Percentiles rank a stretch among this genome's conserved stretches.
phyloP scores from a whole-genome alignment of 768 basidiomycete species.

The Porphyrellus cyaneotinctus region DNA sequence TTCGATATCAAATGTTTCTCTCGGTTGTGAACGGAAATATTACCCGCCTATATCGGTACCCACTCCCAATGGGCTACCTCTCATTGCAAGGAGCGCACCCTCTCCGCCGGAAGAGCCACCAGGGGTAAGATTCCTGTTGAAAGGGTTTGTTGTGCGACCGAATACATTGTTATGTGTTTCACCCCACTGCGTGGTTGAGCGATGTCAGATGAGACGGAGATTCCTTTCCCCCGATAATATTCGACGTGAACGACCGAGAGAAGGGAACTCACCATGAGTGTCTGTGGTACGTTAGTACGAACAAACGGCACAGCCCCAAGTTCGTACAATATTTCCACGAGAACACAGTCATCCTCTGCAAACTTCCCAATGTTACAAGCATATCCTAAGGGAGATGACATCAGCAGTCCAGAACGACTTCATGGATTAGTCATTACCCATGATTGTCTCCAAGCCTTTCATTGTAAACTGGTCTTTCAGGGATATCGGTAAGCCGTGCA shows the following conservation, averaged over 20 bases:
- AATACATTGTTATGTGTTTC: conserved; percentile 81
- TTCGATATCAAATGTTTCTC: not conserved
- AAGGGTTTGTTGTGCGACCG: conserved; percentile 75
- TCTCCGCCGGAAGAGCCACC: conserved; percentile 90
- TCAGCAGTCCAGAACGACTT: not conserved
- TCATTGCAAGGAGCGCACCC: conserved; percentile 62
- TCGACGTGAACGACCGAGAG: not conserved
- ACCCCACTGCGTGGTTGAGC: conserved; percentile 47
- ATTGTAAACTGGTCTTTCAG: conserved; percentile 53
- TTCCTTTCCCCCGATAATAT: not conserved
- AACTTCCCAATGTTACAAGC: conserved; percentile 54
- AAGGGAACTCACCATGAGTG: conserved; percentile 53
- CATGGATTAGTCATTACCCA: conserved; percentile 34
- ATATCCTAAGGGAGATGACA: conserved; percentile 36
- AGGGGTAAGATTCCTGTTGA: conserved; percentile 63
- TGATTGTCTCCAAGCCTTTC: conserved; percentile 57
- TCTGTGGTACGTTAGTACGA: conserved; percentile 74
- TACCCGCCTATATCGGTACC: conserved; percentile 84
- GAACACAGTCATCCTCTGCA: conserved; percentile 55
- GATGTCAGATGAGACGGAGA: not conserved
- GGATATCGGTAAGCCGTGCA: conserved; percentile 45
- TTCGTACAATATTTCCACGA: conserved; percentile 61
- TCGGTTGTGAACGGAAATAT: not conserved
- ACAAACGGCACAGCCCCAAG: conserved; percentile 71
- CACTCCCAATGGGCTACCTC: conserved; percentile 53